Conservation (phyloP, 108 stramenopile species). For the Cylindrotheca closterium region DNA sequence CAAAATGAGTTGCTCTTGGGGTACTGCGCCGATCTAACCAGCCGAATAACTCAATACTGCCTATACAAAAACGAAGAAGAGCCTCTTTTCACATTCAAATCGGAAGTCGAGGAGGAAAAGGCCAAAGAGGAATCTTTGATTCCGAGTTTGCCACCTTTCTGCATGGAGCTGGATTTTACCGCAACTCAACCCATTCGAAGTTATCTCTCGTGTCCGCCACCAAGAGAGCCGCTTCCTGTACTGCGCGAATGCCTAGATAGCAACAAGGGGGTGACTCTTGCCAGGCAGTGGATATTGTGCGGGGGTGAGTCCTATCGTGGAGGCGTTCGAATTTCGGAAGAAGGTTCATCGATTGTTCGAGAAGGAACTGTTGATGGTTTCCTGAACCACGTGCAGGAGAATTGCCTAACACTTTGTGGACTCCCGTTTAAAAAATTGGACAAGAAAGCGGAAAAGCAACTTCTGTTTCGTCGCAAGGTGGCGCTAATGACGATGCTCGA, state of each 20-base stretch:
- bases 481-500: slow-evolving; percentile 15
- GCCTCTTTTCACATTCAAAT: slow-evolving; percentile 24
- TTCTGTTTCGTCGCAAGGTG: slow-evolving; percentile 32
- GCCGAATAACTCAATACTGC: slow-evolving; percentile 44
- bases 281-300: slow-evolving; percentile 34
- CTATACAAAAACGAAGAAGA: slow-evolving; percentile 32
- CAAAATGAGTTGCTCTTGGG: slow-evolving; percentile 23
- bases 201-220: slow-evolving; percentile 31
- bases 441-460: slow-evolving; percentile 49
- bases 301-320: slow-evolving; percentile 33
- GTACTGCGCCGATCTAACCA: slow-evolving; percentile 40
- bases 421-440: slow-evolving; percentile 50
- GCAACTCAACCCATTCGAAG: slow-evolving; percentile 7
- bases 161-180: slow-evolving; percentile 18
- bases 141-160: slow-evolving; percentile 22
- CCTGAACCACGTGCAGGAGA: slow-evolving; percentile 30
- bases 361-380: slow-evolving; percentile 36
- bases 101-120: background rate
- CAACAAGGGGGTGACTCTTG: slow-evolving; percentile 27
- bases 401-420: slow-evolving; percentile 39
- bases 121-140: background rate
- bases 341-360: slow-evolving; percentile 5
- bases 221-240: slow-evolving; percentile 29
- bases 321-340: background rate
- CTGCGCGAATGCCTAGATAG: slow-evolving; percentile 33